phyloP scores from a whole-genome alignment of 2,329 filamentous ascomycete species.

The Cladosporium phlei region DNA sequence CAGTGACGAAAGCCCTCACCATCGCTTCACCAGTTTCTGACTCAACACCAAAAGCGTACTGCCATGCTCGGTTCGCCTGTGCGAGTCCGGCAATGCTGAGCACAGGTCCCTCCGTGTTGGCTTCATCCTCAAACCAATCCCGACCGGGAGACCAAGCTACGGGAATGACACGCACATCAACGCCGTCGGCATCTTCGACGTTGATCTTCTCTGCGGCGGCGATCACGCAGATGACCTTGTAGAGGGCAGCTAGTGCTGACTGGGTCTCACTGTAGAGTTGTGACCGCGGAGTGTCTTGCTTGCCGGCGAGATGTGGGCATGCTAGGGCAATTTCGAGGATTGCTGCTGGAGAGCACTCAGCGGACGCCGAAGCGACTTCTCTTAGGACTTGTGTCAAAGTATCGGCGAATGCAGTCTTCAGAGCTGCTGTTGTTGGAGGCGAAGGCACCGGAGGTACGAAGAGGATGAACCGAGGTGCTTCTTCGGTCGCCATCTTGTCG shows the following conservation, averaged over 20 bases:
- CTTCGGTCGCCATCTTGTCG: slow-evolving; percentile 17
- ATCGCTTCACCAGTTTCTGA: slow-evolving; percentile 60
- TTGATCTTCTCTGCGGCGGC: slow-evolving; percentile 61
- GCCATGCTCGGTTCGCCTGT: slow-evolving; percentile 54
- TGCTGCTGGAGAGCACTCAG: slow-evolving; percentile 32
- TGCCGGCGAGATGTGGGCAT: slow-evolving; percentile 55
- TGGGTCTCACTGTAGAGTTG: slow-evolving; percentile 66
- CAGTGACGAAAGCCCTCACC: slow-evolving; percentile 41
- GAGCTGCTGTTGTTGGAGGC: slow-evolving; percentile 34
- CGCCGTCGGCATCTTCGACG: slow-evolving; percentile 61
- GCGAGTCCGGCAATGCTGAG: slow-evolving; percentile 47
- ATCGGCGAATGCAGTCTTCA: slow-evolving; percentile 42
- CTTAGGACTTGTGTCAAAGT: slow-evolving; percentile 40
- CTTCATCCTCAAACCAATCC: slow-evolving; percentile 15
- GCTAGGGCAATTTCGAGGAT: slow-evolving; percentile 59
- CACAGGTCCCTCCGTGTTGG: slow-evolving; percentile 44
- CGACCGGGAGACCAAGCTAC: slow-evolving; percentile 54
- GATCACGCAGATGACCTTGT: slow-evolving; percentile 70
- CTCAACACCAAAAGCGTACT: slow-evolving; percentile 60
- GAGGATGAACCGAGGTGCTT: slow-evolving; percentile 33
- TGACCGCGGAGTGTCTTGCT: slow-evolving; percentile 46
- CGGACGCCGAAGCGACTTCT: slow-evolving; percentile 34
- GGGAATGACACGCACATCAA: slow-evolving; percentile 72
- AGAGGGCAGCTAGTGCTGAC: slow-evolving; percentile 68
- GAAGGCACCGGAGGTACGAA: slow-evolving; percentile 43